Base-by-base conservation (phyloP, 2,329 filamentous ascomycete species). In the Tolypocladium paradoxum region DNA sequence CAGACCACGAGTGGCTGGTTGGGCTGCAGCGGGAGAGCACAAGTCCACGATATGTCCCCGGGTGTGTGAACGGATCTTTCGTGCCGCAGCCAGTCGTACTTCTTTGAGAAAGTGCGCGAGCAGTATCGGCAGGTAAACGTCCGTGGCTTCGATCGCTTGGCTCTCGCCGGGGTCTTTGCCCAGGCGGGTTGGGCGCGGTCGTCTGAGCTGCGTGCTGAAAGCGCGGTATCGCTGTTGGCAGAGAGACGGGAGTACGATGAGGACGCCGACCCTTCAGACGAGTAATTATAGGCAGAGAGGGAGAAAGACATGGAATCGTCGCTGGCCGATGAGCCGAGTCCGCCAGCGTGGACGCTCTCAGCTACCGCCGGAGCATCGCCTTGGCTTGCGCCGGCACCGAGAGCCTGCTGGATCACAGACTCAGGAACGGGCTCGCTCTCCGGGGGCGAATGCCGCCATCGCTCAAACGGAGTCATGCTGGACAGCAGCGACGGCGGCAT, bases 31-130 rank as follows among this genome's bases (percentile, higher is more conserved):
- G 69, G 69, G 1, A 68, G 70, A 0, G 73, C 72, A 57, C 81
- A 84, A 6, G 81, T 72, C 74, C 73, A 80, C 0, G 64, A 66
- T 37, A 68, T 64, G 6, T 69, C 65, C 0, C 66, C 65, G 5
- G 75, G 65, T 2, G 77, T 61, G 56, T 79, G 76, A 4, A 79
- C 65, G 1, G 75, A 75, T 40, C 76, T 70, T 54, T 79, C 77
- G 56, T 80, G 77, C 1, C 77, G 67, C 14, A 67, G 62, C 68
- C 69, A 71, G 51, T 73, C 71, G 51, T 71, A 71, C 43, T 67
- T 69, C 50, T 70, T 73, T 51, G 65, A 66, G 51, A 73, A 73
- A 40, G 56, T 62, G 29, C 70, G 68, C 6, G 58, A 56, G 52
- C 71, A 73, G 53, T 70, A 69, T 0, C 66, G 70, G 55, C 71